Base-by-base conservation (phyloP, 1,284 basidiomycete genomes). In the Gomphus bonarii region DNA sequence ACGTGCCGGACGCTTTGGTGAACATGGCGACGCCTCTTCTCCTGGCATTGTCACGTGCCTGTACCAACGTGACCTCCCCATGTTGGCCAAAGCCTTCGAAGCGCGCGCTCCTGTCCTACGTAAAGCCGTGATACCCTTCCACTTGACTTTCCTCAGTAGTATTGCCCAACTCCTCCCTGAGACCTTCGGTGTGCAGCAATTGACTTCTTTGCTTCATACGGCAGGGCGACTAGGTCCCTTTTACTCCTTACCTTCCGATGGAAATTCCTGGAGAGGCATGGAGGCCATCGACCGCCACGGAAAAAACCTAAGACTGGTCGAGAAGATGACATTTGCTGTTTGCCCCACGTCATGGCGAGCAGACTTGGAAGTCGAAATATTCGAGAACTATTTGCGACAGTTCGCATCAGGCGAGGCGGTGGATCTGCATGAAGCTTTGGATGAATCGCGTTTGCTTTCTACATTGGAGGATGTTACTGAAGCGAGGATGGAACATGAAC, bases 1-100 rank as follows among this genome's bases (percentile, higher is more conserved):
- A 4, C 82, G 97, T 48, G 97, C 97, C 0, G 95, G 95, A 3
- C 85, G 97, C 1, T 99, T 84, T 69, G 93, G 93, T 1, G 71
- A 90, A 57, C 81, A 85, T 58, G 73, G 70, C 12, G 66, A 69
- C 55, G 72, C 75, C 33, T 65, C 73, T 25, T 69, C 76, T 0
- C 82, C 80, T 3, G 85, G 88, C 9, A 74, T 78, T 22, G 84
- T 81, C n/a, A 93, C 92, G 0, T 91, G 93, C 0, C 68, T 97
- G 10, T 68, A 79, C 52, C 69, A 75, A 2, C 67, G 72, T 1
- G 91, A 97, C 65, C 75, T 98, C 14, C 75, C 78, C 0, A 70
- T 81, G 53, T 73, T 98, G 7, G 65, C 66, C n/a, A 62, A 65
- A 14, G 74, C 76, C 1, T 69, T 82, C 30, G 64, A 62, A 4